Base-by-base conservation (phyloP, 768 basidiomycete species). In the Phanerochaete carnosa region DNA sequence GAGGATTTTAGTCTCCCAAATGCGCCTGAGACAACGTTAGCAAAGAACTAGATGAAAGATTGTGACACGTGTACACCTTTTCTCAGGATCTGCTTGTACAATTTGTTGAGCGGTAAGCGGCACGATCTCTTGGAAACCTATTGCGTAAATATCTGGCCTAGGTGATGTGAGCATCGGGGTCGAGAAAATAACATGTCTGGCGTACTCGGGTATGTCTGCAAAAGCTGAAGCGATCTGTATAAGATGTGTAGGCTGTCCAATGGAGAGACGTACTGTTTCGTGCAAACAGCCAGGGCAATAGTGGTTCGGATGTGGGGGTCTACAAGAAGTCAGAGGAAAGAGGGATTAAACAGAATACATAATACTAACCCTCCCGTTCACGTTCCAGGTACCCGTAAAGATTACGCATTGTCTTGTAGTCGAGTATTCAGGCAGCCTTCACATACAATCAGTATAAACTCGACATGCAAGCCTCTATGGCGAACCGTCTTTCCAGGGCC, bases 81-180 rank as follows among this genome's bases (percentile, higher is more conserved):
- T 95, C 70, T 94, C 94, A 1, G 95, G 94, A 73, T 98, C 95
- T 6, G 95, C 89, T 72, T 97, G 95, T 16, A 98, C 80, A 45
- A 99, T 98, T 72, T 98, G 95, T 68, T 95, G 94, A 2, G 97
- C 94, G n/a, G 94, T 98, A 50, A 99, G 82, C 3, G 95, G 94
- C 0, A 99, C 97, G 56, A 99, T 95, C 74, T 99, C 97, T 73
- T 99, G 95, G 71, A 98, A 97, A 1, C 92, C 93, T 29, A 98
- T 78, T 23, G 88, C 88, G 70, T 96, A 88, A 62, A 98, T 86
- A 69, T 98, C 95, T 6, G 95, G 94, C 46, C 91, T 92, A 58
- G 12, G 39, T 13, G 22, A 1, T 12, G 30, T 6, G 28, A 26
- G 61, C 16, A 61, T 16, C 4, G 45, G 32, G 39, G 9, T 30